A percentile compares a stretch with the other conserved stretches of the same genome.
These are phyloP conservation scores for Blastobotrys buckinghamii DNA, from an alignment of 1,139 yeast species.

Conservation along the genomic window DNA sequence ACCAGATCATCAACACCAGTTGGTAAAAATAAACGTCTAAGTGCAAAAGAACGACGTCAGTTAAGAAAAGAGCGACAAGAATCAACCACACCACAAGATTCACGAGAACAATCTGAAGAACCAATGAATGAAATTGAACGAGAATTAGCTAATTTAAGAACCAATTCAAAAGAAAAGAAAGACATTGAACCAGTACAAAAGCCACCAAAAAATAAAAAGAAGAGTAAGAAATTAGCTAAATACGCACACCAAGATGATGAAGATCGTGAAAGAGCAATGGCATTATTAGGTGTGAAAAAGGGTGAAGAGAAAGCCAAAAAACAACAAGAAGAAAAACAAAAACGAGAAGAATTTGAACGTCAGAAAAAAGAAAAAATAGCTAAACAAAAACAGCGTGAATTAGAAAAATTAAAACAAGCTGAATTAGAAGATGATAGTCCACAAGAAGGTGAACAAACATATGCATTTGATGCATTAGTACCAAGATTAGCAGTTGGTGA, in stretches of 20 bases:
- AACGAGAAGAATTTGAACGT: conserved; percentile 32
- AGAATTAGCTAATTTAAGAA: conserved; percentile 16
- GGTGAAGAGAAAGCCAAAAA: conserved; percentile 44
- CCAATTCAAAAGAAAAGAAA: conserved; percentile 13
- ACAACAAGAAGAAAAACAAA: conserved; percentile 29
- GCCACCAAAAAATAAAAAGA: conserved; percentile 54
- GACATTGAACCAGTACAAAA: conserved; percentile 17
- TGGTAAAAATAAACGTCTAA: conserved; percentile 11
- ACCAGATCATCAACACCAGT: not conserved
- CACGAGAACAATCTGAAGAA: conserved; percentile 17
- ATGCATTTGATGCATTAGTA: conserved; percentile 32
- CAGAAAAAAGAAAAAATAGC: conserved; percentile 34
- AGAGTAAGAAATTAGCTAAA: conserved; percentile 73
- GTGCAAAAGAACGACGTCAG: conserved; percentile 16
- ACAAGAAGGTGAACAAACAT: conserved; percentile 21
- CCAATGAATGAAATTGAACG: conserved; percentile 9
- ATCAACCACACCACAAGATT: conserved; percentile 15
- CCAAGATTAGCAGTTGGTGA: conserved; percentile 35
- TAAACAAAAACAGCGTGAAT: conserved; percentile 45
- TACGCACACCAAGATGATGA: conserved; percentile 92
- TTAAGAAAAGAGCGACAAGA: conserved; percentile 19
- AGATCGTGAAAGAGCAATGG: conserved; percentile 67
- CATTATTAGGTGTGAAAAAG: conserved; percentile 76
- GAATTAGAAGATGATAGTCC: conserved; percentile 32
- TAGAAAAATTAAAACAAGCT: conserved; percentile 33